Percentiles rank a stretch among this genome's conserved stretches.
phyloP scores from a whole-genome alignment of 768 basidiomycete species.

The Boletus edulis region DNA sequence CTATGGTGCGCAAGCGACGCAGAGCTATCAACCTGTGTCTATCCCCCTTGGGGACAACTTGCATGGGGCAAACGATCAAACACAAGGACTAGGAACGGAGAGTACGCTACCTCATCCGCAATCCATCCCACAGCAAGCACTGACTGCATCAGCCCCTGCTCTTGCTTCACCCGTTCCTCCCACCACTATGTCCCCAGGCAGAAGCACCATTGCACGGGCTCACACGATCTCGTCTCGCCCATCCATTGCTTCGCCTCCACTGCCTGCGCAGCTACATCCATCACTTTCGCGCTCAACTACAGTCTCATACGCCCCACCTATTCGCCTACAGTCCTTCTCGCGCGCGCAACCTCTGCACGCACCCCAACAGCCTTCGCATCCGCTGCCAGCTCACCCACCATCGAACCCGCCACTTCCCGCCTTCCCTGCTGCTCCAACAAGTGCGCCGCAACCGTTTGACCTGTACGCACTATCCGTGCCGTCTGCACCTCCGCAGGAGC shows the following conservation, averaged over 20 bases:
- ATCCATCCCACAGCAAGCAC: conserved; percentile 16
- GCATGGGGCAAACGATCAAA: conserved; percentile 13
- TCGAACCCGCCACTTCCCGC: conserved; percentile 42
- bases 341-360: conserved; percentile 3
- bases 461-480: conserved; percentile 49
- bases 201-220: conserved; percentile 22
- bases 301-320: conserved; percentile 18
- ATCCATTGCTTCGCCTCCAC: conserved; percentile 15
- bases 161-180: conserved; percentile 21
- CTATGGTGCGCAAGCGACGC: conserved; percentile 10
- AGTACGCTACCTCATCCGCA: conserved; percentile 11
- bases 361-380: conserved; percentile 8
- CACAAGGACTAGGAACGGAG: conserved; percentile 8
- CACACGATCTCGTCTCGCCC: conserved; percentile 28
- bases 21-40: conserved; percentile 21
- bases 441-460: conserved; percentile 51
- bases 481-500: conserved; percentile 49
- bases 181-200: conserved; percentile 9
- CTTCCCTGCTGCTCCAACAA: conserved; percentile 66
- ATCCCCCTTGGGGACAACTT: conserved; percentile 7
- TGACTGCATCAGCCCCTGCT: conserved; percentile 10
- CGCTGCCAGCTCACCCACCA: conserved; percentile 15
- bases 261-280: conserved; percentile 8
- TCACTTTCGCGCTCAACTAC: conserved; percentile 24
- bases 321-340: conserved; percentile 4